Evolutionary conservation across 495 filamentous ascomycete species (phyloP).

Genomic region (Podospora pseudoanserina): DNA sequence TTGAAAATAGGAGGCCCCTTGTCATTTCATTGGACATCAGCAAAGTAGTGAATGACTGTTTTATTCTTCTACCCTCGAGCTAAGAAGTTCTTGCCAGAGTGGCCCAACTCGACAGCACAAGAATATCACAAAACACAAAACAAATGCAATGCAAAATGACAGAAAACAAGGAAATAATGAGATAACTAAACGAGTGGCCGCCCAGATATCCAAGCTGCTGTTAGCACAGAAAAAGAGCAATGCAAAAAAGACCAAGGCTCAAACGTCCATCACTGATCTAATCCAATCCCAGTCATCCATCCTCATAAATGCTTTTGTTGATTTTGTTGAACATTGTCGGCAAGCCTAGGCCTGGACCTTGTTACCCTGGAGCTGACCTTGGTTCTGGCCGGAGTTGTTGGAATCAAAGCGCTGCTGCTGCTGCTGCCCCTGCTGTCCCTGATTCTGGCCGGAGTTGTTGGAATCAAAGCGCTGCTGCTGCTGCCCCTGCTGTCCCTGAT

Average conservation of each 20-base stretch:
- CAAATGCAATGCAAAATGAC: not conserved
- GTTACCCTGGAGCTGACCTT: not conserved
- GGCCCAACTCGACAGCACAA: not conserved
- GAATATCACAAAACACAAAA: not conserved
- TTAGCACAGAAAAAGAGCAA: not conserved
- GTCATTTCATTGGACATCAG: not conserved
- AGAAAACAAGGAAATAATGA: not conserved
- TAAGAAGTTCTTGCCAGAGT: not conserved
- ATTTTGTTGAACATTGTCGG: not conserved
- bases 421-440: too few species aligned
- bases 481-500: too few species aligned
- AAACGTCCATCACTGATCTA: not conserved
- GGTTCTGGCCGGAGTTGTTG: not conserved
- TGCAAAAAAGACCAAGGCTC: not conserved
- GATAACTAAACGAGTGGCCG: not conserved
- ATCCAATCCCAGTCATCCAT: not conserved
- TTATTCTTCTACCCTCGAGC: not conserved
- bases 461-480: too few species aligned
- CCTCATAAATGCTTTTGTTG: not conserved
- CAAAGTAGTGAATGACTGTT: not conserved
- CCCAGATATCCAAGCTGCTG: slow-evolving; percentile 1
- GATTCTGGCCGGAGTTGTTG: too few species aligned
- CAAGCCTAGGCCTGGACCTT: not conserved
- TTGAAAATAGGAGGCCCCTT: not conserved
- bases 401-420: too few species aligned